Evolutionary conservation across 495 filamentous ascomycete genomes (phyloP).

Genomic region (Xylaria venustula): DNA sequence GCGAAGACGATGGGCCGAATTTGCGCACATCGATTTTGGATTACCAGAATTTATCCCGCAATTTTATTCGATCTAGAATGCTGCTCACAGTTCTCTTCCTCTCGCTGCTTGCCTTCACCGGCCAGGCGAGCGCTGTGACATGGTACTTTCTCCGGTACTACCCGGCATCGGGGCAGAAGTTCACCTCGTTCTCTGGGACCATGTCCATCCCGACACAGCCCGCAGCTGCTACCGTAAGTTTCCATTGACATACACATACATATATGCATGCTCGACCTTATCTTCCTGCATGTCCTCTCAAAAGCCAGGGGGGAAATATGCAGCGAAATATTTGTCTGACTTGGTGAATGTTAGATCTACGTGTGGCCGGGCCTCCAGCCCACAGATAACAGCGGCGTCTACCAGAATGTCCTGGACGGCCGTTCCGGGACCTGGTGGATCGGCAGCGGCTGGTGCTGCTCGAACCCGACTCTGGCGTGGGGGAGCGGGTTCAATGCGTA

Average conservation of each 20-base stretch:
- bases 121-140: conserved; percentile 24
- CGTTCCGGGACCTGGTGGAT: conserved; percentile 45
- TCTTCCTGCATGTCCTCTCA: too few species aligned
- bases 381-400: conserved; percentile 40
- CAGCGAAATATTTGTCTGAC: neutral
- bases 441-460: conserved; percentile 43
- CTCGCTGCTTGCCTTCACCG: conserved; percentile 22
- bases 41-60: too few species aligned
- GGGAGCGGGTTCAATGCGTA: conserved; percentile 40
- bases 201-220: conserved; percentile 38
- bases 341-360: conserved; percentile 28
- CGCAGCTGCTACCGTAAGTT: conserved; percentile 21
- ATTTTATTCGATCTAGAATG: conserved; percentile 11
- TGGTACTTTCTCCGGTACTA: conserved; percentile 40
- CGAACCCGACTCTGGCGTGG: conserved; percentile 40
- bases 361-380: conserved; percentile 46
- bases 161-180: conserved; percentile 30
- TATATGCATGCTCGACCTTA: too few species aligned
- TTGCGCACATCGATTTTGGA: neutral
- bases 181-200: conserved; percentile 38
- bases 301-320: too few species aligned
- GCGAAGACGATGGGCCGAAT: neutral
- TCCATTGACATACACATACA: neutral
- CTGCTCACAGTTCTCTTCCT: conserved; percentile 11
- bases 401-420: conserved; percentile 43